Evolutionary conservation across 371 early-diverging fungal genomes (phyloP), one percentile per base, ranked within the genome.

Genomic region (Haplosporangium sp.): DNA sequence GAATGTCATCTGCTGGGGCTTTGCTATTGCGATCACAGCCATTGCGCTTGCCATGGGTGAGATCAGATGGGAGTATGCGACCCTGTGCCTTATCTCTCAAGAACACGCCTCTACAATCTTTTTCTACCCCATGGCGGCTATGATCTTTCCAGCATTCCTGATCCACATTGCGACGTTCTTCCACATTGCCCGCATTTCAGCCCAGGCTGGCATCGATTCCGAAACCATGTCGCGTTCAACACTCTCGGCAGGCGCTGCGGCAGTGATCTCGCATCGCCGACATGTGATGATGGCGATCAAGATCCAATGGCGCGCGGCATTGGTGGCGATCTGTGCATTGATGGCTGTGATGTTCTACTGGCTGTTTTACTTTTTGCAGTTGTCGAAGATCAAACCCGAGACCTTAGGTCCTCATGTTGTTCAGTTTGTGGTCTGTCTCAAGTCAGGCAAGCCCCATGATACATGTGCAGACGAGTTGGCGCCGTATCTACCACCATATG

Each of bases 231-330:
- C 87, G 5, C 86, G 81, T 6, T 83, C 84, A 1, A 75, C 74
- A 8, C 68, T 84, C 9, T 73, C 77, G 4, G 72, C 81, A n/a
- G 75, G 81, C 14, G 82, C 83, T 8, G 74, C 80, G 0, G 83
- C 84, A n/a, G 76, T 77, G 3, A 83, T 82, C 36, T 81, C 82
- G 5, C 86, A 85, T 36, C 72, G 83, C n/a, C 81, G 86, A 21
- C 90, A 92, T 60, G 86, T 90, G 38, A 67, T 89, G 60, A 83
- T 83, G 58, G 88, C 90, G 20, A 86, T 90, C 55, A 84, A 85
- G 45, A 86, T 91, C 54, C 90, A 91, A 67, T 91, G 92, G 92
- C 83, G 92, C 48, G 87, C 92, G 1, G 80, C 90, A 8, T 53
- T 89, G 36, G 74, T 91, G 46, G 92, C 89, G n/a, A 53, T 88